Percentiles rank a stretch among this genome's conserved stretches.
phyloP scores from a whole-genome alignment of 1,284 basidiomycete species.

The Ganoderma resinaceum region DNA sequence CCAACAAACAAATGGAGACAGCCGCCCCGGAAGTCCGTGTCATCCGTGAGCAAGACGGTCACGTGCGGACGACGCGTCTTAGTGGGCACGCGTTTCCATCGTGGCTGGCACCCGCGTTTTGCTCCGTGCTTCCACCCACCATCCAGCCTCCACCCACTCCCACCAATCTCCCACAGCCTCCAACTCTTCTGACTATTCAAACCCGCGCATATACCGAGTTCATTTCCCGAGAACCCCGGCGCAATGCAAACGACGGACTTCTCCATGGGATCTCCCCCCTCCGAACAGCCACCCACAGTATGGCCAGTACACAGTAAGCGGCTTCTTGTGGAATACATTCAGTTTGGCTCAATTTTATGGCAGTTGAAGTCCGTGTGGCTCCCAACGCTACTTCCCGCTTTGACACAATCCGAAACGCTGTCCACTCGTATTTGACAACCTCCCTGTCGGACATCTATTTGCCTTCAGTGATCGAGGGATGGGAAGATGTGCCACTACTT shows the following conservation, averaged over 20 bases:
- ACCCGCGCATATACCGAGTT: background rate
- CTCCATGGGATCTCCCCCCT: slow-evolving; percentile 33
- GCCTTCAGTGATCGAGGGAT: slow-evolving; percentile 73
- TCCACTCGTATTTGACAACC: slow-evolving; percentile 65
- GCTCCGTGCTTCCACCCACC: slow-evolving; percentile 17
- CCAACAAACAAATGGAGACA: background rate
- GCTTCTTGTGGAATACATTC: background rate
- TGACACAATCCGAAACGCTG: slow-evolving; percentile 71
- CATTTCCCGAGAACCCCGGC: background rate
- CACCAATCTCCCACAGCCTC: background rate
- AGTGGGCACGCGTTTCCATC: slow-evolving; percentile 24
- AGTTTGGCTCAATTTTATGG: slow-evolving; percentile 6
- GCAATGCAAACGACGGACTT: slow-evolving; percentile 35
- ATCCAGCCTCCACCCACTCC: slow-evolving; percentile 5
- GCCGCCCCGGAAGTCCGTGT: background rate
- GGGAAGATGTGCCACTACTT: slow-evolving; percentile 78
- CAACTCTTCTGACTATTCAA: background rate
- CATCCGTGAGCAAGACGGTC: slow-evolving; percentile 23
- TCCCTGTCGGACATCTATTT: slow-evolving; percentile 68
- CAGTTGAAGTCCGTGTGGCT: slow-evolving; percentile 86
- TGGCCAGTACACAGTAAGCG: slow-evolving; percentile 69
- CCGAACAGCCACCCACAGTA: slow-evolving; percentile 35
- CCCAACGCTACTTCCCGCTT: slow-evolving; percentile 71
- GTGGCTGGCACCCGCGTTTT: slow-evolving; percentile 29
- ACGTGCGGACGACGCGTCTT: slow-evolving; percentile 29